Percentiles rank a stretch among this genome's conserved stretches.
phyloP scores from a whole-genome alignment of 2,329 filamentous ascomycete species.

The Phialophora chinensis region DNA sequence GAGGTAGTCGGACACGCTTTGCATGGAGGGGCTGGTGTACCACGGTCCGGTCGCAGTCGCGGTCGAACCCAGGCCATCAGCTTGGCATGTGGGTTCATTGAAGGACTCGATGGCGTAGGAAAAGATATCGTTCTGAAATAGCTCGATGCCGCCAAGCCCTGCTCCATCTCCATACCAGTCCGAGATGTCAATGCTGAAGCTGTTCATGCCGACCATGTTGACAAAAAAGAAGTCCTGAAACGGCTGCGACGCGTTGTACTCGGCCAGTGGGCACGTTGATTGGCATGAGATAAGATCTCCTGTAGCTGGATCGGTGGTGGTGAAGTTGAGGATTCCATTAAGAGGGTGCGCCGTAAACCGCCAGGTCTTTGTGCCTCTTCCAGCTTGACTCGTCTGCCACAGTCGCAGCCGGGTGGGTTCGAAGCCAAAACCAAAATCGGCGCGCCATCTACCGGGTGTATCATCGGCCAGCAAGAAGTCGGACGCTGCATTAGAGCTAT shows the following conservation, averaged over 20 bases:
- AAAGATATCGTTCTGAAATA: conserved; percentile 82
- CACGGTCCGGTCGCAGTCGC: conserved; percentile 77
- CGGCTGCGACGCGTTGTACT: conserved; percentile 62
- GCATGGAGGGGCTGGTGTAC: conserved; percentile 66
- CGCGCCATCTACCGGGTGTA: conserved; percentile 80
- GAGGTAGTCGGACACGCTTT: conserved; percentile 78
- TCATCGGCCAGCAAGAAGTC: conserved; percentile 81
- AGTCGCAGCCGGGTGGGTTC: conserved; percentile 84
- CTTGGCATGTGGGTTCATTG: conserved; percentile 83
- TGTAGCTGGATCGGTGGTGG: conserved; percentile 77
- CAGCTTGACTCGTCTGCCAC: conserved; percentile 84
- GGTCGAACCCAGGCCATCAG: conserved; percentile 62
- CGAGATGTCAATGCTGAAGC: conserved; percentile 82
- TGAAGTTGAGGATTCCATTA: conserved; percentile 94
- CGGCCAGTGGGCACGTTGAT: conserved; percentile 80
- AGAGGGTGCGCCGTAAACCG: conserved; percentile 84
- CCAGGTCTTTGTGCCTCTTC: conserved; percentile 85
- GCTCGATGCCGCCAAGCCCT: conserved; percentile 82
- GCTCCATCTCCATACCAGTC: conserved; percentile 86
- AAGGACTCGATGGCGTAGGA: conserved; percentile 84
- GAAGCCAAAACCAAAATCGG: conserved; percentile 81
- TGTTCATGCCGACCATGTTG: conserved; percentile 84
- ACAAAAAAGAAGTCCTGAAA: conserved; percentile 94
- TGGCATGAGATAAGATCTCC: conserved; percentile 76
- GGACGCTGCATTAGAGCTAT: conserved; percentile 69